These are phyloP conservation scores for Arachnopeziza araneosa DNA, from an alignment of 2,329 filamentous ascomycete genomes.

Conservation along the genomic window DNA sequence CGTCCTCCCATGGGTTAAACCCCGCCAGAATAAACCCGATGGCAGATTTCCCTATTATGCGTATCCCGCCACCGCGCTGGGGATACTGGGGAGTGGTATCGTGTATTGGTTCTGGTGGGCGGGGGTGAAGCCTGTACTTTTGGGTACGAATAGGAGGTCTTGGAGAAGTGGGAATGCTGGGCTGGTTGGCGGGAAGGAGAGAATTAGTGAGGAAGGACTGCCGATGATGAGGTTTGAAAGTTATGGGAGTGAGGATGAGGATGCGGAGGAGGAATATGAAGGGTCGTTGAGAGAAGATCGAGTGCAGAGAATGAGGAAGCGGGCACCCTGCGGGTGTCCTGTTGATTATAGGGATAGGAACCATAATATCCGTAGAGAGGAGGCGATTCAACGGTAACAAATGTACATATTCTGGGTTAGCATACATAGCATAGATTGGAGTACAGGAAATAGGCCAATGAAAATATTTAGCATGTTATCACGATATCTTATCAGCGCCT, in stretches of 20 bases:
- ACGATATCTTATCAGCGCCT: too few species aligned
- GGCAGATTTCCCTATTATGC: conserved; percentile 33
- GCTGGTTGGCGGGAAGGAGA: background rate
- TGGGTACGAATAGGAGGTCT: background rate
- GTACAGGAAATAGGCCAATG: too few species aligned
- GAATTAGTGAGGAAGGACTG: background rate
- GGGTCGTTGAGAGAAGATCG: background rate
- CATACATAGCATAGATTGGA: too few species aligned
- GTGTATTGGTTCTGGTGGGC: conserved; percentile 35
- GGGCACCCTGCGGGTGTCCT: conserved; percentile 14
- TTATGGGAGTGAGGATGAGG: conserved; percentile 5
- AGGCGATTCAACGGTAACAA: background rate
- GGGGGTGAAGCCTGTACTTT: conserved; percentile 9
- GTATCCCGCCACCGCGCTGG: conserved; percentile 33
- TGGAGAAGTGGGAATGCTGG: background rate
- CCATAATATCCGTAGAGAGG: background rate
- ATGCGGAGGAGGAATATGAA: conserved; percentile 3
- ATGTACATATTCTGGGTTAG: background rate
- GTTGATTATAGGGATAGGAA: conserved; percentile 2
- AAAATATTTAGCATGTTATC: too few species aligned
- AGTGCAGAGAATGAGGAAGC: conserved; percentile 5
- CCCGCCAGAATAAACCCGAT: conserved; percentile 19
- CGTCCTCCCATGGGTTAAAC: conserved; percentile 34
- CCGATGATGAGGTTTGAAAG: background rate
- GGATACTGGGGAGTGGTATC: conserved; percentile 31